Evolutionary conservation across 2,329 filamentous ascomycete genomes (phyloP).

Genomic region (Beauveria asiatica): DNA sequence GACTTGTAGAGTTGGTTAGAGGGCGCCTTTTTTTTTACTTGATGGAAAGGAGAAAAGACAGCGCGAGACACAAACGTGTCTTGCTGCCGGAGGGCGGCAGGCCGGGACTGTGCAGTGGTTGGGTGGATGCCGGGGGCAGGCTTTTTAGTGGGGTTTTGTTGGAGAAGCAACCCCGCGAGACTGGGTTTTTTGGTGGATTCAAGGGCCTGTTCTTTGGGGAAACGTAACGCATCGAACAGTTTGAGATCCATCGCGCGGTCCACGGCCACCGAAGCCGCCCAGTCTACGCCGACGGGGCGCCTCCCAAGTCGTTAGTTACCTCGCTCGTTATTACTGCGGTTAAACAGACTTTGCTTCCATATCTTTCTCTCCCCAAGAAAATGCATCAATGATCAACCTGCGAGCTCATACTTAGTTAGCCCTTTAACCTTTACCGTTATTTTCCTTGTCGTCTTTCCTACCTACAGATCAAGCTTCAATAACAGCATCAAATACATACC

Average conservation of each 20-base stretch:
- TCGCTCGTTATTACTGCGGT: background rate
- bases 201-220: background rate
- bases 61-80: background rate
- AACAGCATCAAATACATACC: background rate
- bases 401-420: no score
- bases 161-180: background rate
- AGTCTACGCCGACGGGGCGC: background rate
- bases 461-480: no score
- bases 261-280: conserved; percentile 5
- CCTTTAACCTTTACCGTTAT: no score
- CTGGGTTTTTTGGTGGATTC: background rate
- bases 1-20: background rate
- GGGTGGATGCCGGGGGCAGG: background rate
- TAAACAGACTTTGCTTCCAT: background rate
- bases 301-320: background rate
- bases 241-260: conserved; percentile 1
- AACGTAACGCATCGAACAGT: background rate
- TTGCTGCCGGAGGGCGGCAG: background rate
- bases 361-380: no score
- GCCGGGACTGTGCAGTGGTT: background rate
- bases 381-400: no score
- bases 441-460: no score
- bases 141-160: background rate
- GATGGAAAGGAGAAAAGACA: background rate
- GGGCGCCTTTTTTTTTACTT: background rate